Conservation (phyloP, 2,329 filamentous ascomycete genomes). For the Myrmaecium sp. region DNA sequence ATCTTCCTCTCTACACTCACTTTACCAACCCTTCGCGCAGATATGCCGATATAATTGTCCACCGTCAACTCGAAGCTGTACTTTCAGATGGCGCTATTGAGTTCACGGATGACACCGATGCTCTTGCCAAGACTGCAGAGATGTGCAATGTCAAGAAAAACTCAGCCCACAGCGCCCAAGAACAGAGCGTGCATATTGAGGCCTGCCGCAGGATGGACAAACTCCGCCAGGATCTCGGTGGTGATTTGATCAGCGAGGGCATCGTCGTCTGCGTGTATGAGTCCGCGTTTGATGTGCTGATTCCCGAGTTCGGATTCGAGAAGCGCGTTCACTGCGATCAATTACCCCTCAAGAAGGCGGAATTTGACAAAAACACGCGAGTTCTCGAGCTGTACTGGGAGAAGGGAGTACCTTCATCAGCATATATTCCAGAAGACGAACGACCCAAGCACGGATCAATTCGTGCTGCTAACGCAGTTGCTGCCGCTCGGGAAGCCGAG, state of each 20-base stretch:
- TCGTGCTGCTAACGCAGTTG: constrained; percentile 56
- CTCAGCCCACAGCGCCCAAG: constrained; percentile 89
- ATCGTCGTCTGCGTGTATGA: constrained; percentile 97
- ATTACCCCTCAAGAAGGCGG: constrained; percentile 95
- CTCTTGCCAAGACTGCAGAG: constrained; percentile 79
- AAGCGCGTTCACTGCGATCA: constrained; percentile 99
- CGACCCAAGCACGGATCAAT: constrained; percentile 68
- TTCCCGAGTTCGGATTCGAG: constrained; percentile 96
- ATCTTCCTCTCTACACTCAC: constrained; percentile 88
- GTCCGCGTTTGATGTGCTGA: constrained; percentile 93
- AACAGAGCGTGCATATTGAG: constrained; percentile 97
- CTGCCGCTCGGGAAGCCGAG: constrained; percentile 64
- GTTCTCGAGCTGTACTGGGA: constrained; percentile 98
- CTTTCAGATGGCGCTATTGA: constrained; percentile 69
- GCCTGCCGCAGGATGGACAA: constrained; percentile 93
- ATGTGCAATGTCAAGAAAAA: constrained; percentile 99
- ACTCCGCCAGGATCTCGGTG: constrained; percentile 68
- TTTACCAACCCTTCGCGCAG: constrained; percentile 91
- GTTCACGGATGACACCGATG: constrained; percentile 78
- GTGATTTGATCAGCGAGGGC: constrained; percentile 86
- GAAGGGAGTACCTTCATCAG: constrained; percentile 93
- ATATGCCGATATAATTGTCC: constrained; percentile 88
- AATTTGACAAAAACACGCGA: constrained; percentile 91
- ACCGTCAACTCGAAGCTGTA: constrained; percentile 80
- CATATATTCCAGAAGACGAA: constrained; percentile 93